Conservation (phyloP, 106 monocot genomes). For the Agapanthus africanus region DNA sequence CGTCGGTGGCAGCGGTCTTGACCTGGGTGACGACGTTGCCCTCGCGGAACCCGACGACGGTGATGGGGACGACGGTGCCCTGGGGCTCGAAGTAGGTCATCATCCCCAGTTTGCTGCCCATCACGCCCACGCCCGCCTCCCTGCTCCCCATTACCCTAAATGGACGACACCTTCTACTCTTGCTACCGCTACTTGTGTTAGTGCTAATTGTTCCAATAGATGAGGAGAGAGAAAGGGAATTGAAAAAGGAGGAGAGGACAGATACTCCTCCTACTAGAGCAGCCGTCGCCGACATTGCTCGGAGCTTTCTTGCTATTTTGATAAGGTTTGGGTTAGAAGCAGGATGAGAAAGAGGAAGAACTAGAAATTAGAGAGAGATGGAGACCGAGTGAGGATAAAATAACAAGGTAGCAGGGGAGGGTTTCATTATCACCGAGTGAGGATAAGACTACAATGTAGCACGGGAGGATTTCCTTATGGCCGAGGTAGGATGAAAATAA, state of each 20-base stretch:
- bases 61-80: conserved; percentile 85
- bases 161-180: neutral
- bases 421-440: too few species aligned
- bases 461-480: too few species aligned
- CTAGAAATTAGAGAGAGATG: neutral
- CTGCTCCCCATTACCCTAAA: conserved; percentile 32
- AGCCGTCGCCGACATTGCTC: neutral
- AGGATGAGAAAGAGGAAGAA: neutral
- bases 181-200: too few species aligned
- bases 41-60: conserved; percentile 92
- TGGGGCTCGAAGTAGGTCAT: conserved; percentile 85
- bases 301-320: too few species aligned
- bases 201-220: too few species aligned
- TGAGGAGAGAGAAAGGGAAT: neutral
- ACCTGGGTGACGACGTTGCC: conserved; percentile 98
- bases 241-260: conserved; percentile 3
- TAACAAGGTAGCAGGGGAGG: too few species aligned
- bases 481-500: too few species aligned
- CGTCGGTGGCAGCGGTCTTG: conserved; percentile 82
- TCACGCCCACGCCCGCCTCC: conserved; percentile 85
- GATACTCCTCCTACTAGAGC: neutral
- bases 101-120: conserved; percentile 98
- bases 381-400: too few species aligned
- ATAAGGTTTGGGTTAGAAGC: too few species aligned
- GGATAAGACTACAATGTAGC: too few species aligned